Conservation (phyloP, 2,329 filamentous ascomycete genomes). For the Epichloe sp. region DNA sequence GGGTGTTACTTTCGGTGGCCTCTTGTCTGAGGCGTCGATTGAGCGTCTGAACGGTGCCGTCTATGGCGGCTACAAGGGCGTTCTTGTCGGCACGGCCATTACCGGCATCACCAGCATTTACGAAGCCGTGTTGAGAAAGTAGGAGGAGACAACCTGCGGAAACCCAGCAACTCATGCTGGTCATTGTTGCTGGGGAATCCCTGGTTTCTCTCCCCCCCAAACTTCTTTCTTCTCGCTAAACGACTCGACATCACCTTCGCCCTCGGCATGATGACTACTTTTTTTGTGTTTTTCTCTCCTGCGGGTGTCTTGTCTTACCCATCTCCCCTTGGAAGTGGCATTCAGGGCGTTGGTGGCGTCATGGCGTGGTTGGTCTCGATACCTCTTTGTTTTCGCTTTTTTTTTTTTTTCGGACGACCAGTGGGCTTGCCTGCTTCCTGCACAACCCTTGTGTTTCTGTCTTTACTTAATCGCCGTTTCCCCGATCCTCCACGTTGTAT, state of each 20-base stretch:
- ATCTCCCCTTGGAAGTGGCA: slow-evolving; percentile 10
- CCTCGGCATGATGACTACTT: not conserved
- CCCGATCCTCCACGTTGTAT: too few relatives aligned
- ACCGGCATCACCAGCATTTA: slow-evolving; percentile 60
- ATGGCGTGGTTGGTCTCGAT: slow-evolving; percentile 16
- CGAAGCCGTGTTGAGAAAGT: slow-evolving; percentile 63
- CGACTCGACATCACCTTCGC: not conserved
- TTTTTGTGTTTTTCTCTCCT: not conserved
- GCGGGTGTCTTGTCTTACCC: not conserved
- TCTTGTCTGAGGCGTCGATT: slow-evolving; percentile 47
- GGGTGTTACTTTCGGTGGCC: slow-evolving; percentile 47
- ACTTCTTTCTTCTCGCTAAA: not conserved
- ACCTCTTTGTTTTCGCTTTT: slow-evolving; percentile 10
- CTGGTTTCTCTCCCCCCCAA: too few relatives aligned
- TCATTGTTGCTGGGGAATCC: not conserved
- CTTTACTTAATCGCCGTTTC: too few relatives aligned
- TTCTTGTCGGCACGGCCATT: slow-evolving; percentile 55
- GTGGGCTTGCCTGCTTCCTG: too few relatives aligned
- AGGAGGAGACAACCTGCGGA: slow-evolving; percentile 9
- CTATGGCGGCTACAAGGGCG: slow-evolving; percentile 57
- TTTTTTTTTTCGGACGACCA: too few relatives aligned
- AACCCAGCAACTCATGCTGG: not conserved
- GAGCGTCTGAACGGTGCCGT: slow-evolving; percentile 51
- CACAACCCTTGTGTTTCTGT: too few relatives aligned
- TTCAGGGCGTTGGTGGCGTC: slow-evolving; percentile 20